Conservation (phyloP, 1,284 basidiomycete genomes). For the Microbotryum intermedium region DNA sequence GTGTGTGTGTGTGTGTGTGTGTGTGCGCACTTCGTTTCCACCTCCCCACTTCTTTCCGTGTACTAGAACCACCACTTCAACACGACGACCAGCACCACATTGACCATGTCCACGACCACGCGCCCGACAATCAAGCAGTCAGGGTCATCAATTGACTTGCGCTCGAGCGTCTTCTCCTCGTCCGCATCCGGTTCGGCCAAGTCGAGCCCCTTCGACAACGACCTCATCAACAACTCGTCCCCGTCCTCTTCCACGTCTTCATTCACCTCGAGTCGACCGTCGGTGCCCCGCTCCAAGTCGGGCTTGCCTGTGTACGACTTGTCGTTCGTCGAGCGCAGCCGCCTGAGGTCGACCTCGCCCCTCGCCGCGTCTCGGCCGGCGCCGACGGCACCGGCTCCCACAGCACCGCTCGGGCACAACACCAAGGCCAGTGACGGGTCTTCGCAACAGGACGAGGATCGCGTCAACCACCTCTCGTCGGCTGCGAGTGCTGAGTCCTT, state of each 20-base stretch:
- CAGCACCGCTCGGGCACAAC: too few species aligned
- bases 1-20: not conserved
- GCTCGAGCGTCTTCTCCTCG: conserved; percentile 14
- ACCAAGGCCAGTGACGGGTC: too few species aligned
- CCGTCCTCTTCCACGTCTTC: conserved; percentile 3
- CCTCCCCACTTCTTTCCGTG: not conserved
- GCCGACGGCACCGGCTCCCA: too few species aligned
- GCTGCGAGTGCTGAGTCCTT: too few species aligned
- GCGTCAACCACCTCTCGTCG: too few species aligned
- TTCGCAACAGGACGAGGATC: too few species aligned
- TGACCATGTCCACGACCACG: conserved; percentile 6
- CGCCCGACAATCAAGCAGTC: conserved; percentile 6
- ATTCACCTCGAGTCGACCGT: not conserved
- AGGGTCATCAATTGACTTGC: conserved; percentile 18
- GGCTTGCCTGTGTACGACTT: not conserved
- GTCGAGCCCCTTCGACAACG: not conserved
- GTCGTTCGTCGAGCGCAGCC: not conserved
- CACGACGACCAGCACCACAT: conserved; percentile 12
- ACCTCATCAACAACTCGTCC: not conserved
- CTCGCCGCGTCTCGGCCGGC: not conserved
- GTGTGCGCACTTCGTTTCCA: not conserved
- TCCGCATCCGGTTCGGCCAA: not conserved
- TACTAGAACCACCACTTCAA: too few species aligned
- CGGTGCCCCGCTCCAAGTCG: not conserved
- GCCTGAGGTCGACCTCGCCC: not conserved